Percentiles rank a stretch among this genome's conserved stretches.
phyloP scores from a whole-genome alignment of 345 rosid species.

The Lumnitzera littorea region DNA sequence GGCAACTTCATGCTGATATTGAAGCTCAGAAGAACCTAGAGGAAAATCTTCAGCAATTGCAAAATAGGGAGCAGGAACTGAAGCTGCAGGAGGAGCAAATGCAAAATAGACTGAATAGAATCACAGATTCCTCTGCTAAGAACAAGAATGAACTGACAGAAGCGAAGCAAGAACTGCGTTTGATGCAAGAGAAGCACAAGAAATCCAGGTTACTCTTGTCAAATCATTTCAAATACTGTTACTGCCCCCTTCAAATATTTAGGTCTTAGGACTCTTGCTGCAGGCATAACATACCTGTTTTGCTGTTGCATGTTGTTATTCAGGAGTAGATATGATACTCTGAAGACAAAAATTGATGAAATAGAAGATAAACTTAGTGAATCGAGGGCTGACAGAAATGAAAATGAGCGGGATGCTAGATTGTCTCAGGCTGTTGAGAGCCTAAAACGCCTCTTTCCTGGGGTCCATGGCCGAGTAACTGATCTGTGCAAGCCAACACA shows the following conservation, averaged over 20 bases:
- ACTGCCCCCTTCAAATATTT: no score
- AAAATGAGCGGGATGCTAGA: slow-evolving; percentile 85
- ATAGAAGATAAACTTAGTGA: slow-evolving; percentile 84
- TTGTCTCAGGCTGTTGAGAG: slow-evolving; percentile 87
- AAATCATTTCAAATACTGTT: background rate
- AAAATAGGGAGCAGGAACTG: slow-evolving; percentile 67
- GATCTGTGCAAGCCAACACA: slow-evolving; percentile 91
- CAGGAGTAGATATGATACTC: slow-evolving; percentile 63
- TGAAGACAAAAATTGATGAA: slow-evolving; percentile 73
- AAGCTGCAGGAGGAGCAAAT: slow-evolving; percentile 72
- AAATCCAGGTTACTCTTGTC: slow-evolving; percentile 54
- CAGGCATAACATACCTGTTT: background rate
- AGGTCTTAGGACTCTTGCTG: no score
- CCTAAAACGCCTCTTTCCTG: slow-evolving; percentile 85
- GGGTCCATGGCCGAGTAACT: slow-evolving; percentile 97
- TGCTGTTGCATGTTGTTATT: background rate
- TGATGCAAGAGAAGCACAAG: slow-evolving; percentile 68
- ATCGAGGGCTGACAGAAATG: slow-evolving; percentile 84
- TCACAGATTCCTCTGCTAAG: slow-evolving; percentile 48
- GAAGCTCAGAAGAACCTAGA: slow-evolving; percentile 89
- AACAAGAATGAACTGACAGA: slow-evolving; percentile 53
- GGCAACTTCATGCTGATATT: slow-evolving; percentile 84
- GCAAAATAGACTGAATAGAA: slow-evolving; percentile 50
- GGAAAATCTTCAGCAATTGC: slow-evolving; percentile 89
- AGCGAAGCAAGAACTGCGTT: slow-evolving; percentile 55